Evolutionary conservation across 257 asterid species (phyloP), one percentile per base, ranked within the genome.

Genomic region (Solanum phureja): DNA sequence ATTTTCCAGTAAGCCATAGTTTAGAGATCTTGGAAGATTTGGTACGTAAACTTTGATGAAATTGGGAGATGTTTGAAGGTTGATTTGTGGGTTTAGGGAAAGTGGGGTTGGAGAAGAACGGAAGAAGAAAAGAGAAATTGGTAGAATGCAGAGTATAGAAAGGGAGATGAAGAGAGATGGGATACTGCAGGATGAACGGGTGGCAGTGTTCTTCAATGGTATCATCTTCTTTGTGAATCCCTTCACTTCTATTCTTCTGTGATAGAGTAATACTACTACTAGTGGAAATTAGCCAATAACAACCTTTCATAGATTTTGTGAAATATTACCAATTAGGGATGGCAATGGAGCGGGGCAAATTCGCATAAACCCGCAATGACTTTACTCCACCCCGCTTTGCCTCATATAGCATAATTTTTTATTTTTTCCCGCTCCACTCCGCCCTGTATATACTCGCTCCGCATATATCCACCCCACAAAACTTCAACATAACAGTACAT

Each of bases 21-120:
- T 96, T 90, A 95, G 94, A 89, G 98, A 96, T 94, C 94, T 93
- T 90, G 99, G 98, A 46, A 95, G 93, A 86, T 94, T 96, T 56
- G 93, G 90, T 8, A 96, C 72, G 92, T 91, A 94, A 83, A 96
- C 98, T 77, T 91, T 96, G 92, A 95, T 90, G 42, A 88, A 90
- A 87, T 91, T 87, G 18, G 74, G 87, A 18, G 91, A 3, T 69
- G 87, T 46, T 90, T 85, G 75, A 86, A 91, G 89, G 84, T 89
- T 35, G 92, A 87, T 89, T 66, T 52, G 92, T 85, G 68, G 93
- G 88, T 87, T 91, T 89, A 69, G 49, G 73, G 62, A 23, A 33
- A 88, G 62, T 88, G 75, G 60, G 79, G 62, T 49, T 46, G 90
- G 71, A n/a, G 86, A 87, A 86, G 91, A 86, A 34, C 91, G 90